phyloP scores from a whole-genome alignment of 257 asterid species.

The Henckelia pumila region DNA sequence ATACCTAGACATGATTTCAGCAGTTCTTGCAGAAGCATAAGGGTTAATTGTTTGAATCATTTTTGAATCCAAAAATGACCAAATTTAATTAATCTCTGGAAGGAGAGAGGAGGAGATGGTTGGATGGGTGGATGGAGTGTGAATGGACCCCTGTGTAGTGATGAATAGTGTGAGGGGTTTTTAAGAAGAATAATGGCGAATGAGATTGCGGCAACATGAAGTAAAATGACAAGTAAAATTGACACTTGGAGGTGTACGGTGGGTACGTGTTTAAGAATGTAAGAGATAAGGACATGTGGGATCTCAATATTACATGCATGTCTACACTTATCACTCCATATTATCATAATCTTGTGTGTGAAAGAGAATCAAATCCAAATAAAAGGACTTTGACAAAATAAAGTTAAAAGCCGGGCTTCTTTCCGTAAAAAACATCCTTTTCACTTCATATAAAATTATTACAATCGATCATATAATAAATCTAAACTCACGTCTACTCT shows the following conservation, averaged over 20 bases:
- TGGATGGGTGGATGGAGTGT: background rate
- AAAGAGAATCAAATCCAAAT: too few relatives aligned
- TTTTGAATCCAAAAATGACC: slow-evolving; percentile 19
- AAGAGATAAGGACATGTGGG: slow-evolving; percentile 70
- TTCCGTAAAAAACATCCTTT: too few relatives aligned
- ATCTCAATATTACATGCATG: slow-evolving; percentile 57
- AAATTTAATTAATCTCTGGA: background rate
- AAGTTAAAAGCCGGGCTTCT: too few relatives aligned
- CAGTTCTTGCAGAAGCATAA: slow-evolving; percentile 60
- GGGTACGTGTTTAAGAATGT: slow-evolving; percentile 78
- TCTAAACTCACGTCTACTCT: too few relatives aligned
- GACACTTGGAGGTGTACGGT: slow-evolving; percentile 77
- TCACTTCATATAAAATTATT: too few relatives aligned
- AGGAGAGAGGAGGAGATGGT: background rate
- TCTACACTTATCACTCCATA: slow-evolving; percentile 49
- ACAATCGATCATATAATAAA: too few relatives aligned
- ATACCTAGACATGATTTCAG: slow-evolving; percentile 86
- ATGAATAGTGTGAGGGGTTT: slow-evolving; percentile 17
- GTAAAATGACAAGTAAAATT: slow-evolving; percentile 7
- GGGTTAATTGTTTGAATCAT: slow-evolving; percentile 73
- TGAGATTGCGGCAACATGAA: slow-evolving; percentile 66
- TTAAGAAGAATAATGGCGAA: slow-evolving; percentile 40
- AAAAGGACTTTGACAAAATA: background rate
- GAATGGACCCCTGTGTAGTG: slow-evolving; percentile 16
- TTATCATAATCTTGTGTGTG: too few relatives aligned